These are phyloP conservation scores for Conticribra weissflogii DNA, from an alignment of 108 stramenopile species.

Conservation along the genomic window DNA sequence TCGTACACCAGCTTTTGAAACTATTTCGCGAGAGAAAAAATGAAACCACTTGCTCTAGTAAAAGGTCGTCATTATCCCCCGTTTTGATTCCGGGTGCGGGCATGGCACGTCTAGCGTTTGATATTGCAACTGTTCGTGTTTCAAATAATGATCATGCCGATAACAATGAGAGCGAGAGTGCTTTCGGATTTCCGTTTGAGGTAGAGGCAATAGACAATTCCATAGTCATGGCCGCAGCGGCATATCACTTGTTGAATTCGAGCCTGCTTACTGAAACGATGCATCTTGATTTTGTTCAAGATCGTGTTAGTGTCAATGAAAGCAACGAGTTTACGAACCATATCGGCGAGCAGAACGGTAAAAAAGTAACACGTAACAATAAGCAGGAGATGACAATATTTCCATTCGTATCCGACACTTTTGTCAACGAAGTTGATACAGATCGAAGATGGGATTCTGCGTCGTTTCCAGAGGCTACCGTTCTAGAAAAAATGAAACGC, in stretches of 20 bases:
- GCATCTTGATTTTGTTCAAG: no score
- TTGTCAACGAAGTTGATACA: slow-evolving; percentile 80
- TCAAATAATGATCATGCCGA: neutral
- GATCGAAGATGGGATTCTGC: slow-evolving; percentile 59
- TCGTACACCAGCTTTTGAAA: slow-evolving; percentile 45
- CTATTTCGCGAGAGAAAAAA: slow-evolving; percentile 18
- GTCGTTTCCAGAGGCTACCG: slow-evolving; percentile 51
- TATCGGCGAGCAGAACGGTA: neutral
- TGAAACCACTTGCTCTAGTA: slow-evolving; percentile 3
- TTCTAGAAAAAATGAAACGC: neutral
- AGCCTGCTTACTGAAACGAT: neutral
- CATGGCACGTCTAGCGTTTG: slow-evolving; percentile 80
- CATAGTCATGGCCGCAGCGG: slow-evolving; percentile 75
- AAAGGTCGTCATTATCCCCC: slow-evolving; percentile 24
- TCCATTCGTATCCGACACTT: slow-evolving; percentile 68
- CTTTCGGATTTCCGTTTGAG: slow-evolving; percentile 39
- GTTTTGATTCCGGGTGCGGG: slow-evolving; percentile 84
- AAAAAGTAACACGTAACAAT: neutral
- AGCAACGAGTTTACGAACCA: no score
- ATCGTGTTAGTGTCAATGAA: no score
- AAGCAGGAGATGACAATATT: slow-evolving; percentile 33
- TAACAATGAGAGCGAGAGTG: slow-evolving; percentile 1
- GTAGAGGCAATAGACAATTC: slow-evolving; percentile 86
- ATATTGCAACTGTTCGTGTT: slow-evolving; percentile 44
- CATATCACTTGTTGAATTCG: slow-evolving; percentile 52